phyloP scores from a whole-genome alignment of 2,329 filamentous ascomycete species.

The Capronia coronata region DNA sequence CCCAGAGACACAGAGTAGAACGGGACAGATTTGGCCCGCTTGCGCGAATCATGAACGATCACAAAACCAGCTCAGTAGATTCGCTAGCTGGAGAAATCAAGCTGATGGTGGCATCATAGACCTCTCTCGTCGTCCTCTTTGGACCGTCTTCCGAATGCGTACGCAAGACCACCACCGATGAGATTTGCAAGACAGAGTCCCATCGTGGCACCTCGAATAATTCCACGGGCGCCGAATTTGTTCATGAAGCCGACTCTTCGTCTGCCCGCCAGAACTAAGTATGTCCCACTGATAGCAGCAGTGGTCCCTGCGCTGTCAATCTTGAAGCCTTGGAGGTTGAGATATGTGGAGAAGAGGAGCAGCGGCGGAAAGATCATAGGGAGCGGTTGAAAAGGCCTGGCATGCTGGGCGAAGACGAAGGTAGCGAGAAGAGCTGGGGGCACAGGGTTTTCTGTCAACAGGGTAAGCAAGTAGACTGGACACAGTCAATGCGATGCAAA shows the following conservation, averaged over 20 bases:
- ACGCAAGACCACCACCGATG: conserved; percentile 42
- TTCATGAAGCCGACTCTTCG: conserved; percentile 45
- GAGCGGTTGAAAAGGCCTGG: conserved; percentile 58
- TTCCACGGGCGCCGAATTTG: conserved; percentile 41
- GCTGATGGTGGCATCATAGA: background rate
- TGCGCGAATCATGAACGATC: background rate
- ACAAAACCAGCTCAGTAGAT: background rate
- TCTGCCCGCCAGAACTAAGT: conserved; percentile 56
- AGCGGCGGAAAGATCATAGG: conserved; percentile 63
- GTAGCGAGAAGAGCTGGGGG: conserved; percentile 60
- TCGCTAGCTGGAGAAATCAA: too few species aligned
- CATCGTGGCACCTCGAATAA: conserved; percentile 43
- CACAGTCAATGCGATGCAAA: conserved; percentile 19
- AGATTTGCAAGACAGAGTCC: conserved; percentile 43
- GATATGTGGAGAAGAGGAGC: conserved; percentile 59
- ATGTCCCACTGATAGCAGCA: conserved; percentile 59
- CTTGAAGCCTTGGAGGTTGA: conserved; percentile 58
- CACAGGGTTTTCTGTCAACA: conserved; percentile 53
- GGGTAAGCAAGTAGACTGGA: conserved; percentile 24
- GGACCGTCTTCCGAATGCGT: conserved; percentile 40
- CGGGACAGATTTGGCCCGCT: too few species aligned
- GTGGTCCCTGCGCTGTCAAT: conserved; percentile 58
- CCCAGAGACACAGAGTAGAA: too few species aligned
- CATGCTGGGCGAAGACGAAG: conserved; percentile 59
- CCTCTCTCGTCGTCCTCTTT: conserved; percentile 32